Evolutionary conservation across 768 basidiomycete genomes (phyloP).

Genomic region (Suillus tomentosus): DNA sequence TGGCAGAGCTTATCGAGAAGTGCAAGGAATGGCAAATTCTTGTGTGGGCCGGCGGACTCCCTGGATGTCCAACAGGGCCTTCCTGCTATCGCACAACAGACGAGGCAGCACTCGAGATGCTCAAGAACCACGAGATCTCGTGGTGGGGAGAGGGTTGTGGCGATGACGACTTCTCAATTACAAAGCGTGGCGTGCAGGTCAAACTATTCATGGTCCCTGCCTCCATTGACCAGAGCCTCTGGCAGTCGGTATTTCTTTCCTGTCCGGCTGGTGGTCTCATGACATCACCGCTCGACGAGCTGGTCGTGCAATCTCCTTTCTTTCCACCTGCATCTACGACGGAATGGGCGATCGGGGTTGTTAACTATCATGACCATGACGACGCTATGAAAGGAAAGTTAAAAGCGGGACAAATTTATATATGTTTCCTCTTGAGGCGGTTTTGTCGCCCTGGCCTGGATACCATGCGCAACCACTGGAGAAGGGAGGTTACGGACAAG

Average conservation of each 20-base stretch:
- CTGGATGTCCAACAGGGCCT: slow-evolving; percentile 1
- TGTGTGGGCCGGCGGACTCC: slow-evolving; percentile 8
- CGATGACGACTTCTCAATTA: slow-evolving; percentile 8
- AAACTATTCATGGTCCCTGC: slow-evolving; percentile 5
- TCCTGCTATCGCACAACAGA: background rate
- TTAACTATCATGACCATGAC: slow-evolving; percentile 7
- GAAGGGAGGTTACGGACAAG: background rate
- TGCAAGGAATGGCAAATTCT: slow-evolving; percentile 16
- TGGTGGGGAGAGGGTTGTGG: slow-evolving; percentile 8
- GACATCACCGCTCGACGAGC: background rate
- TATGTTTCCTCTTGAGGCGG: slow-evolving; percentile 10
- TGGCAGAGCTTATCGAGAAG: slow-evolving; percentile 10
- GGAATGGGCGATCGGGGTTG: slow-evolving; percentile 13
- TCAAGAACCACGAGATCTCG: slow-evolving; percentile 6
- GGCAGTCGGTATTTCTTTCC: slow-evolving; percentile 10
- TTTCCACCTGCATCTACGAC: slow-evolving; percentile 4
- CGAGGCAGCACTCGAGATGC: background rate
- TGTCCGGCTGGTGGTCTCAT: background rate
- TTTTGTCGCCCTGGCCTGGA: background rate
- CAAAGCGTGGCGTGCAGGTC: slow-evolving; percentile 12
- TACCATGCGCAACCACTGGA: slow-evolving; percentile 3
- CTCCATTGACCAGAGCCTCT: background rate
- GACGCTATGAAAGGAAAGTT: slow-evolving; percentile 2
- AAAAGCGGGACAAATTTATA: background rate
- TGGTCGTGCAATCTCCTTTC: slow-evolving; percentile 2